Base-by-base conservation (phyloP, 1,284 basidiomycete species). In the Ganoderma sinense region DNA sequence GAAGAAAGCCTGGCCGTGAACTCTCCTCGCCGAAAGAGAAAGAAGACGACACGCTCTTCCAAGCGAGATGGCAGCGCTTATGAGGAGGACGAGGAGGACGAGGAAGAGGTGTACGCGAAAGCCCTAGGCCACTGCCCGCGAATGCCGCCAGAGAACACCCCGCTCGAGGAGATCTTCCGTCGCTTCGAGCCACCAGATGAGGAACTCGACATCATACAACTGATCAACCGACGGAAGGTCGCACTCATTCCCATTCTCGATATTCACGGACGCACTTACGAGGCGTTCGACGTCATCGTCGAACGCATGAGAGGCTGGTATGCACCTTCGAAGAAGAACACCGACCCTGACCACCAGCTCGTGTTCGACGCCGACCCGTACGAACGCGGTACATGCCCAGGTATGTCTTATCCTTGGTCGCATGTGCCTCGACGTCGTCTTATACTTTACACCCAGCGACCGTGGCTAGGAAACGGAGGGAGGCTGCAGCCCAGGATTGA, bases 241-340 rank as follows among this genome's bases (percentile, higher is more conserved):
- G 23, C n/a, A 5, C 56, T 64, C 53, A 36, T 64, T 5, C 55
- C 56, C 53, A 43, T 64, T n/a, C 63, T 64, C n/a, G 53, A 64
- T 56, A 20, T 16, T 14, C 36, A 64, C 20, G 63, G 63, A 26
- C 63, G 63, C 23, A 64, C 63, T 16, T 26, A n/a, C n/a, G 23
- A 55, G 29, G 63, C 63, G n/a, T 64, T 64, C 53, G 63, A 64
- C 63, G 39, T 56, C 39, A 64, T 64, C 18, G 63, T 64, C 36
- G n/a, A 64, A 13, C 51, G 51, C 10, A 64, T 64, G 23, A 18
- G 63, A n/a, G 23, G 53, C 10, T 64, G 53, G 63, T 64, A 64
- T 36, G 40, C 16, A 4, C 33, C 36, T n/a, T 51, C 51, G 5
- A 16, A 20, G 45, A 7, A 48, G 16, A 48, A 48, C 18, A n/a